phyloP scores from a whole-genome alignment of 1,284 basidiomycete species.

The Rhodotorula sp. region DNA sequence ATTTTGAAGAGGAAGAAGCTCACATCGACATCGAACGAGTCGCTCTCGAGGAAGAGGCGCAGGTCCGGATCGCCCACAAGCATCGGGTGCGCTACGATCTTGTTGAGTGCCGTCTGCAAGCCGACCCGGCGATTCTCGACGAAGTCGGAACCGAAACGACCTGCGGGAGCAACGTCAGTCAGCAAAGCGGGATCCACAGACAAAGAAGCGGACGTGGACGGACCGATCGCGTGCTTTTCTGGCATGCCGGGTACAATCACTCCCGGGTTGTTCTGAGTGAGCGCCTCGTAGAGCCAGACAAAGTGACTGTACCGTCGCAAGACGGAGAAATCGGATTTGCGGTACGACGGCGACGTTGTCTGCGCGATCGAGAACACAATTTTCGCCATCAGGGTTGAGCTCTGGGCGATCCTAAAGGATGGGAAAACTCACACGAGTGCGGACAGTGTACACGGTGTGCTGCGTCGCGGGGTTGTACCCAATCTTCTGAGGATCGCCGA shows the following conservation, averaged over 20 bases:
- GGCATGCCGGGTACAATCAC: conserved; percentile 95
- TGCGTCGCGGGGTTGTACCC: conserved; percentile 80
- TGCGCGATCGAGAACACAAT: conserved; percentile 50
- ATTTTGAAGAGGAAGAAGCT: background rate
- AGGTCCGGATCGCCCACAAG: conserved; percentile 52
- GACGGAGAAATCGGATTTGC: conserved; percentile 79
- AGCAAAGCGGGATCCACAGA: no score
- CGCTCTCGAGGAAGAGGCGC: conserved; percentile 50
- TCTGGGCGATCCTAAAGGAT: background rate
- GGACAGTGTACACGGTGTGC: conserved; percentile 92
- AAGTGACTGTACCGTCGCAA: conserved; percentile 95
- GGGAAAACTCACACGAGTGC: conserved; percentile 63
- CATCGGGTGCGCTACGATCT: conserved; percentile 51
- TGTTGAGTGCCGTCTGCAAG: conserved; percentile 50
- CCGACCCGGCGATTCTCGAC: conserved; percentile 51
- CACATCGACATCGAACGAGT: conserved; percentile 50
- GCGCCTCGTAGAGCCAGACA: conserved; percentile 89
- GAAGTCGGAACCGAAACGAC: conserved; percentile 51
- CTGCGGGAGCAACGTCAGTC: conserved; percentile 20
- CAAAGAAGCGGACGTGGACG: conserved; percentile 3
- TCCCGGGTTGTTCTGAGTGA: conserved; percentile 89
- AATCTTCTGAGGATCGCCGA: conserved; percentile 89
- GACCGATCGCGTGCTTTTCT: conserved; percentile 84
- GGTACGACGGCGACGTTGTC: conserved; percentile 79
- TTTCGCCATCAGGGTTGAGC: no score